Conservation (phyloP, 345 rosid species). For the Carallia brachiata region DNA sequence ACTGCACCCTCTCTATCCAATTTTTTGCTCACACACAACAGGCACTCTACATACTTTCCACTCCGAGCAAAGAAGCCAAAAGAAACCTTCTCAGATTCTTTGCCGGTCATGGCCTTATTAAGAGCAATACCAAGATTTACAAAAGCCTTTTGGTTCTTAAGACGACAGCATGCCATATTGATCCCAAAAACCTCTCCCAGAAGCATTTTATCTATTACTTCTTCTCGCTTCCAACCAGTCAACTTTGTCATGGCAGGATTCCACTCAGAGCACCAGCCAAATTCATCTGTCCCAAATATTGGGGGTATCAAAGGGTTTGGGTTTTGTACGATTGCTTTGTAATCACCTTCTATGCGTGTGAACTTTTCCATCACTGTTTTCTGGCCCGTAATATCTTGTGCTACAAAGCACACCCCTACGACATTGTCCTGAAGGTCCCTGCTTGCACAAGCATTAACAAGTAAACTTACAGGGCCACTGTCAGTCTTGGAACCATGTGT, state of each 20-base stretch:
- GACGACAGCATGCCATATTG: constrained; percentile 64
- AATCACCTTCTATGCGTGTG: constrained; percentile 95
- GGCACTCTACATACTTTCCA: constrained; percentile 77
- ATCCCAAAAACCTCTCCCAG: constrained; percentile 86
- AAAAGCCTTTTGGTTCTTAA: constrained; percentile 81
- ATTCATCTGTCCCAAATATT: constrained; percentile 81
- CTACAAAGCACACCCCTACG: constrained; percentile 93
- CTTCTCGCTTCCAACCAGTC: constrained; percentile 81
- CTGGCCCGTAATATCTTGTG: constrained; percentile 94
- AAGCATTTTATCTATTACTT: constrained; percentile 81
- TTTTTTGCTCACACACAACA: constrained; percentile 80
- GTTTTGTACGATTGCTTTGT: constrained; percentile 86
- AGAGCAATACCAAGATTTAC: constrained; percentile 72
- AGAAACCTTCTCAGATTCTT: constrained; percentile 70
- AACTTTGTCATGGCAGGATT: constrained; percentile 82
- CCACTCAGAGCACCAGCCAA: constrained; percentile 99
- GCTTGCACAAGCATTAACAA: constrained; percentile 92
- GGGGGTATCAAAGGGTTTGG: constrained; percentile 95
- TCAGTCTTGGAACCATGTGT: constrained; percentile 59
- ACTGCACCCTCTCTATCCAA: constrained; percentile 67
- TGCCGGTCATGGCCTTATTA: constrained; percentile 68
- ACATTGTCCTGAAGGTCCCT: constrained; percentile 76
- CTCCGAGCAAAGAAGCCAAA: constrained; percentile 71
- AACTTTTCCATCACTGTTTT: constrained; percentile 93
- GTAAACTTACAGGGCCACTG: constrained; percentile 72